These are phyloP conservation scores for Cochlearia excelsa DNA, from an alignment of 345 rosid species.

Conservation along the genomic window DNA sequence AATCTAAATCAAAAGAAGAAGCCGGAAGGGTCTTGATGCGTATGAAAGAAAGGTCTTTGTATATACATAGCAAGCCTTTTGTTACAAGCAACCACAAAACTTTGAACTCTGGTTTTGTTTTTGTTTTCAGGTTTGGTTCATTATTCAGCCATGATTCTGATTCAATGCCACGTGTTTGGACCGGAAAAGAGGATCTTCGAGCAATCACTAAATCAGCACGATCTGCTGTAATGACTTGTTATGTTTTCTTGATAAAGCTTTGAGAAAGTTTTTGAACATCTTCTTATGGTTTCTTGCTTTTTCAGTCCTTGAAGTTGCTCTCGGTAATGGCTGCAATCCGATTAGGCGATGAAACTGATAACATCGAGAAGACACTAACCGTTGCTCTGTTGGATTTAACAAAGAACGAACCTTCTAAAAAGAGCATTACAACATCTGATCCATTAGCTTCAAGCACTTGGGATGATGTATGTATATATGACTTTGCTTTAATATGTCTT, in stretches of 20 bases:
- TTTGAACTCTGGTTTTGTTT: not conserved
- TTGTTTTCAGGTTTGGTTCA: slow-evolving; percentile 58
- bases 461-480: slow-evolving; percentile 54
- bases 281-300: slow-evolving; percentile 11
- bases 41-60: slow-evolving; percentile 78
- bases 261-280: not conserved
- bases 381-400: slow-evolving; percentile 56
- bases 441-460: slow-evolving; percentile 89
- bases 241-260: not conserved
- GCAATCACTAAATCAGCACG: slow-evolving; percentile 86
- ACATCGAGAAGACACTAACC: slow-evolving; percentile 53
- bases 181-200: slow-evolving; percentile 90
- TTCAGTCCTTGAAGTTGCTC: slow-evolving; percentile 81
- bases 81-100: slow-evolving; percentile 7
- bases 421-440: slow-evolving; percentile 49
- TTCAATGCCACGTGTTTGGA: slow-evolving; percentile 98
- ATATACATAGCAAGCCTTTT: slow-evolving; percentile 7
- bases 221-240: slow-evolving; percentile 52
- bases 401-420: slow-evolving; percentile 41
- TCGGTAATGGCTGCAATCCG: slow-evolving; percentile 80
- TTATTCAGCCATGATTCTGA: slow-evolving; percentile 86
- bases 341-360: slow-evolving; percentile 61
- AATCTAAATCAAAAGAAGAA: slow-evolving; percentile 80
- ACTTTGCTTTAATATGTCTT: slow-evolving; percentile 1
- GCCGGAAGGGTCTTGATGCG: slow-evolving; percentile 72